Evolutionary conservation across 345 rosid genomes (phyloP).

Genomic region (Passiflora organensis): DNA sequence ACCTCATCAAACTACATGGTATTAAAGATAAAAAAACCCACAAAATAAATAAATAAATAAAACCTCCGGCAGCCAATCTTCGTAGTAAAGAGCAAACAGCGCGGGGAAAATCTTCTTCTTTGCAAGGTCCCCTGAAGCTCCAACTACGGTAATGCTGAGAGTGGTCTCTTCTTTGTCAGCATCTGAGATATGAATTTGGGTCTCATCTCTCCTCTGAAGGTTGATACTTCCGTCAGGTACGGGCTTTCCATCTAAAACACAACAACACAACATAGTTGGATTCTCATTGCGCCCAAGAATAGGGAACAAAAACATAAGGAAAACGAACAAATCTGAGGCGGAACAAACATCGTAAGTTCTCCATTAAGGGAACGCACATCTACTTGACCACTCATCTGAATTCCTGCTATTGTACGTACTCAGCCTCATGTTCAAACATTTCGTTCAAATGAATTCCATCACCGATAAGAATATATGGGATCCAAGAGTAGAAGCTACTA

Average conservation of each 20-base stretch:
- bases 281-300: neutral
- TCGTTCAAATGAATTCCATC: too few species aligned
- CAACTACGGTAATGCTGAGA: conserved; percentile 78
- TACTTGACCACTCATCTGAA: neutral
- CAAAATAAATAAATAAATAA: neutral
- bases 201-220: conserved; percentile 17
- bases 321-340: too few species aligned
- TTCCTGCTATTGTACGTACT: too few species aligned
- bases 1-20: too few species aligned
- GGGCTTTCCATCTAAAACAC: conserved; percentile 31
- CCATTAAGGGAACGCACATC: too few species aligned
- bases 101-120: conserved; percentile 94
- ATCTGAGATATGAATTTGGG: conserved; percentile 18
- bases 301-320: neutral
- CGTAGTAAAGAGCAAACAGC: conserved; percentile 79
- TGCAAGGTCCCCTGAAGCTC: conserved; percentile 95
- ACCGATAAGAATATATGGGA: too few species aligned
- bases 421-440: too few species aligned
- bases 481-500: too few species aligned
- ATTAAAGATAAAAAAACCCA: conserved; percentile 2
- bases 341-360: too few species aligned
- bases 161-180: conserved; percentile 38
- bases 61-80: conserved; percentile 76
- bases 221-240: conserved; percentile 26
- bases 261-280: neutral